phyloP scores from a whole-genome alignment of 768 basidiomycete species.

The Mycena filopes region DNA sequence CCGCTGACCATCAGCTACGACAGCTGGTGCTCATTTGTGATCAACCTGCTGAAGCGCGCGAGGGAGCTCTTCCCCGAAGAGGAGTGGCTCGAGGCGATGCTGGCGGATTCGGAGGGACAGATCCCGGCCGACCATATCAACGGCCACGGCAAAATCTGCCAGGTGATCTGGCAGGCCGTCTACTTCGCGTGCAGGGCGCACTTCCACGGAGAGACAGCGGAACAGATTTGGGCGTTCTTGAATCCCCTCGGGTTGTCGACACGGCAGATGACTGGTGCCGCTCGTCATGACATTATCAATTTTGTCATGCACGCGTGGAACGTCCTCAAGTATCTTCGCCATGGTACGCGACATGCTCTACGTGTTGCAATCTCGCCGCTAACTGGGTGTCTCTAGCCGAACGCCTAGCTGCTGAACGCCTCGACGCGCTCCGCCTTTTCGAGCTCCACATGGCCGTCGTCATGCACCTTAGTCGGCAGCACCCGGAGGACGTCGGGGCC shows the following conservation, averaged over 20 bases:
- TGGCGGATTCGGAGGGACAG: constrained; percentile 7
- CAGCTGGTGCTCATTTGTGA: constrained; percentile 20
- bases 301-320: constrained; percentile 23
- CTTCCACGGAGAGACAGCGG: constrained; percentile 22
- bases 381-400: neutral
- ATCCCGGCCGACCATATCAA: constrained; percentile 24
- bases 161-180: constrained; percentile 17
- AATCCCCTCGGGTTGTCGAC: constrained; percentile 18
- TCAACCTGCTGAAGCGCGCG: constrained; percentile 10
- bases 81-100: constrained; percentile 10
- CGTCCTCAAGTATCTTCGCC: neutral
- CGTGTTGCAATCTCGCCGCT: neutral
- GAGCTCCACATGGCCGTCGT: no score
- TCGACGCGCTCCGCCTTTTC: constrained; percentile 9
- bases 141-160: constrained; percentile 12
- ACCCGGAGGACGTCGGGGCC: neutral
- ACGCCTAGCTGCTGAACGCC: constrained; percentile 15
- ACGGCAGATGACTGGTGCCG: constrained; percentile 16
- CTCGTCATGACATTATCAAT: constrained; percentile 19
- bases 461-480: constrained; percentile 15
- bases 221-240: constrained; percentile 19
- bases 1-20: constrained; percentile 13
- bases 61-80: constrained; percentile 7
- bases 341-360: neutral
- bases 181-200: constrained; percentile 21